These are phyloP conservation scores for Rostrohypoxylon terebratum DNA, from an alignment of 495 filamentous ascomycete species.

Conservation along the genomic window DNA sequence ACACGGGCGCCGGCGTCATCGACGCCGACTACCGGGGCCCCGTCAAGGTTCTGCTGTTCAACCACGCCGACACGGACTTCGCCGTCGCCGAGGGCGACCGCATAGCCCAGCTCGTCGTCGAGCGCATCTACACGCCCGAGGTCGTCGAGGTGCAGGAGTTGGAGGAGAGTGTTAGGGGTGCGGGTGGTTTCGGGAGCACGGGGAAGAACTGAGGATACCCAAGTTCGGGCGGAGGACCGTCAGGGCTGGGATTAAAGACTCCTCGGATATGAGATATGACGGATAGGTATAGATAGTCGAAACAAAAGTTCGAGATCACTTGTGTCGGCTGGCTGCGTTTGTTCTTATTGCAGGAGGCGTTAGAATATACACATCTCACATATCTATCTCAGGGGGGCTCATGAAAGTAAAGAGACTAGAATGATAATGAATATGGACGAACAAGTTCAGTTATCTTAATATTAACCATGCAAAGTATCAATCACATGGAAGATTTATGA, in stretches of 20 bases:
- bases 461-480: background rate
- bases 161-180: conserved; percentile 90
- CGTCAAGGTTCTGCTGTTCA: conserved; percentile 94
- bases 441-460: background rate
- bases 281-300: background rate
- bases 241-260: too few relatives aligned
- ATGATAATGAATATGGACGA: background rate
- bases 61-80: conserved; percentile 87
- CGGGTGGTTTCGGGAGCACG: conserved; percentile 94
- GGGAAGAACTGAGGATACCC: conserved; percentile 64
- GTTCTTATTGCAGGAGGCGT: background rate
- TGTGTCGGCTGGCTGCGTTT: background rate
- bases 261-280: background rate
- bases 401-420: background rate
- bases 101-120: conserved; percentile 91
- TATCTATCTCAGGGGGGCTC: background rate
- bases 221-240: too few relatives aligned
- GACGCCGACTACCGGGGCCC: conserved; percentile 97
- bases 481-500: background rate
- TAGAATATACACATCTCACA: background rate
- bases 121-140: conserved; percentile 93
- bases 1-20: conserved; percentile 94
- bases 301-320: background rate
- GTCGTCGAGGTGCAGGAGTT: conserved; percentile 87
- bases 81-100: conserved; percentile 85